Evolutionary conservation across 139 green algal species (phyloP), one percentile per base, ranked within the genome.

Genomic region (Auxenochlorella pyrenoidosa): DNA sequence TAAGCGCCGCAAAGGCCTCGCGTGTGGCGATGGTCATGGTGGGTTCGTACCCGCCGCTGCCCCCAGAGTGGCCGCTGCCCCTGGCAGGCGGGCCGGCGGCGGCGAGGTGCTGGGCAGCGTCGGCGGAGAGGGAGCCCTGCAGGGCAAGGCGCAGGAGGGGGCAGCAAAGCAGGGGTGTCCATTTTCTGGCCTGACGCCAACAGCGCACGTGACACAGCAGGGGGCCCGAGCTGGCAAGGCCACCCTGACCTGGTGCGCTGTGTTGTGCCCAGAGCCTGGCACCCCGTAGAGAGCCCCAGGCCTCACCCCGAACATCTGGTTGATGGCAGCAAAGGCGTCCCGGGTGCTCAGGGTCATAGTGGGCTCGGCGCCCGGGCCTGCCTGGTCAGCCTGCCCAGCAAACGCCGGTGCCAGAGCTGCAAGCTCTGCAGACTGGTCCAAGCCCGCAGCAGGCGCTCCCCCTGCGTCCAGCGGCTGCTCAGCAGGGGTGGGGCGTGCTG

Each of bases 281-380:
- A n/a, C n/a, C n/a, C n/a, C n/a, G n/a, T n/a, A n/a, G n/a, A n/a
- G n/a, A n/a, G n/a, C n/a, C 26, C 34, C 79, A 58, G 36, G 51
- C 24, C 81, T 76, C 79, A 86, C 84, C 70, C 54, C 65, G 68
- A 97, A 97, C 85, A 95, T 91, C 26, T 88, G 79, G 63, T 96
- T 96, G 24, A 97, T 82, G 1, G 93, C 88, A 16, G 93, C 92
- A 40, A 96, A 94, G 0, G 94, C 94, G 10, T 89, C 92, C 0
- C 87, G 84, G 0, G 94, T 97, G 73, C 73, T 88, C 30, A 97
- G 88, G 5, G 94, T 97, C 38, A 96, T 63, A 5, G 84, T 88
- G 34, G 84, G 84, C 84, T 88, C 84, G 28, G 16, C 13, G 8
- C n/a, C 12, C 0, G 36, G 51, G 47, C 47, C 47, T 0, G 5